Evolutionary conservation across 768 basidiomycete genomes (phyloP), one percentile per base, ranked within the genome.

Genomic region (Fomitopsis pulvina): DNA sequence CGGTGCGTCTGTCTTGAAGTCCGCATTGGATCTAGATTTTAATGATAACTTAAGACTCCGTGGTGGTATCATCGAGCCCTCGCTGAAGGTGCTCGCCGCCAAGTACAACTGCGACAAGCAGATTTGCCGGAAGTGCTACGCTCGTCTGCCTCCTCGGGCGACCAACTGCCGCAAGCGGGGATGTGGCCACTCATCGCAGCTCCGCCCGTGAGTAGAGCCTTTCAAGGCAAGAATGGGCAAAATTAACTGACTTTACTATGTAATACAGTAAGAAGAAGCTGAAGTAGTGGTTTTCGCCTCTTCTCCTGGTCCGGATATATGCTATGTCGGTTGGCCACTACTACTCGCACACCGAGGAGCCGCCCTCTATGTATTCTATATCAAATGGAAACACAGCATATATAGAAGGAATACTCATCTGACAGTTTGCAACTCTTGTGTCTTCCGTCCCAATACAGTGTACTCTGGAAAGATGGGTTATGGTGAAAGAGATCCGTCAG

Each of bases 81-180:
- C 96, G 57, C 76, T 99, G 65, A 97, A 97, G 74, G 92, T 92
- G 37, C 83, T 98, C 53, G 96, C 96, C 51, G 79, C 86, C 68
- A 95, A 95, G 71, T 96, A 93, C 83, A 97, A 97, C 76, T 97
- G 93, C 70, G 92, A 96, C 74, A 95, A 95, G 80, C 91, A 94
- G 69, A 97, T 97, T 63, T 98, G 96, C 81, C 92, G 96, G 71
- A 97, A 97, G 73, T 98, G 96, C 78, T 98, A 98, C 71, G 96
- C 96, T 40, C 95, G 96, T 62, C 95, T 98, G 61, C 95, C 96
- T 57, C 95, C 94, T 47, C 92, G 96, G 68, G 96, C 96, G 30
- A 97, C 94, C 76, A 98, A 99, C 83, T 98, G 96, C 85, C 80
- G 95, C 68, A 95, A 95, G 77, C 80, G 92, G 58, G 79, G 82